Conservation (phyloP, 2,329 filamentous ascomycete species). For the Didymosphaeria variabile region DNA sequence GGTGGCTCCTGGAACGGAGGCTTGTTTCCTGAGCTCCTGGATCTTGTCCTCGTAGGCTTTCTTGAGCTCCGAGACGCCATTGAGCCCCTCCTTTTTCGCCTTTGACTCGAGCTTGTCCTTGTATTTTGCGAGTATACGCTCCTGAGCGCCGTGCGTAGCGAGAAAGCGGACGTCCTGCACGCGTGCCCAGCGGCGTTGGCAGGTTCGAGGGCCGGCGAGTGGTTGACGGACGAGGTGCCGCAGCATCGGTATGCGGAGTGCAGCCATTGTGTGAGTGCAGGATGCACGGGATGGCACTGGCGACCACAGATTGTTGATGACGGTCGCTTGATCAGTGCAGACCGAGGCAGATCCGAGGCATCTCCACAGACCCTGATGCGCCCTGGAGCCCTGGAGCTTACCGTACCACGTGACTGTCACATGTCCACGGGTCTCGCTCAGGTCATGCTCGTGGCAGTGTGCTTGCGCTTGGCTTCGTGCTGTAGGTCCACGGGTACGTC, state of each 20-base stretch:
- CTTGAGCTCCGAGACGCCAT: slow-evolving; percentile 78
- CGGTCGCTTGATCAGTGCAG: neutral
- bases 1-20: slow-evolving; percentile 63
- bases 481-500: too few relatives aligned
- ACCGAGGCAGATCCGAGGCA: slow-evolving; percentile 18
- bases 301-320: neutral
- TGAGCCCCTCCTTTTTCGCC: slow-evolving; percentile 75
- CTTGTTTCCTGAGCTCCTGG: slow-evolving; percentile 71
- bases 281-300: neutral
- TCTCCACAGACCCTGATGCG: neutral
- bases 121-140: slow-evolving; percentile 83
- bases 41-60: slow-evolving; percentile 89
- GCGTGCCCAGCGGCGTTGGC: slow-evolving; percentile 85
- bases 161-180: slow-evolving; percentile 93
- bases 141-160: slow-evolving; percentile 75
- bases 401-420: neutral
- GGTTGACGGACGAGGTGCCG: slow-evolving; percentile 44
- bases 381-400: neutral
- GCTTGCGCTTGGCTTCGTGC: neutral
- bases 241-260: slow-evolving; percentile 39
- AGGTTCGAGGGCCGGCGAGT: slow-evolving; percentile 35
- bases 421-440: neutral
- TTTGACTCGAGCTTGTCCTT: slow-evolving; percentile 83
- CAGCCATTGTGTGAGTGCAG: slow-evolving; percentile 26
- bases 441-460: neutral